Evolutionary conservation across 2,329 filamentous ascomycete genomes (phyloP).

Genomic region (Pseudonectria buxi): DNA sequence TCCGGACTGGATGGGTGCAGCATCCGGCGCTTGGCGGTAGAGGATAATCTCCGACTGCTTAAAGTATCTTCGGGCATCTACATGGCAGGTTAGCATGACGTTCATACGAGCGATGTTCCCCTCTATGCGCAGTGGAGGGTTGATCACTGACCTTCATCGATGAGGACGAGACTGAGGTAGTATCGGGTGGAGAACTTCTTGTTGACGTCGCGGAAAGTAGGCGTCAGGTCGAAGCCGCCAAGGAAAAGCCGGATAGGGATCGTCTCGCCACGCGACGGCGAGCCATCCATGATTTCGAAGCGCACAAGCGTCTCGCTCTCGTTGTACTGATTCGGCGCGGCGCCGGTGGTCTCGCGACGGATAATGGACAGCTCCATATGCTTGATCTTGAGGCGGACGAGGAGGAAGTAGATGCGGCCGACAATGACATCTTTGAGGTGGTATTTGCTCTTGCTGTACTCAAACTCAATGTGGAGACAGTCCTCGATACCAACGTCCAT

Average conservation of each 20-base stretch:
- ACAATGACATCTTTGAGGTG: conserved; percentile 99
- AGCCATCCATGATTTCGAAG: conserved; percentile 99
- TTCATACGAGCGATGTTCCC: not conserved
- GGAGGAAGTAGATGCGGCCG: conserved; percentile 93
- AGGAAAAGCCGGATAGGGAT: conserved; percentile 97
- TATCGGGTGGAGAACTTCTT: conserved; percentile 99
- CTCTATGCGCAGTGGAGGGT: not conserved
- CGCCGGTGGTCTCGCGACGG: conserved; percentile 89
- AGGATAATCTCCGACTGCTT: conserved; percentile 99
- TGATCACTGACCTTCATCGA: conserved; percentile 71
- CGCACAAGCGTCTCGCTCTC: conserved; percentile 97
- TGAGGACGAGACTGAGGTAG: conserved; percentile 91
- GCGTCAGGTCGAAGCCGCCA: conserved; percentile 93
- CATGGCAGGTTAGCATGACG: conserved; percentile 10
- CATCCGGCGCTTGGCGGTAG: conserved; percentile 70
- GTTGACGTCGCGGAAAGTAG: conserved; percentile 98
- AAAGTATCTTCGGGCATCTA: conserved; percentile 94
- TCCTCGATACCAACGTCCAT: conserved; percentile 99
- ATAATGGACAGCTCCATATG: conserved; percentile 99
- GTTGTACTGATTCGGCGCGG: conserved; percentile 97
- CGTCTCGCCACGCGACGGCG: conserved; percentile 88
- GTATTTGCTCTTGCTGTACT: conserved; percentile 99
- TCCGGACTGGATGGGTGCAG: conserved; percentile 27
- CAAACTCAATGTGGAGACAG: conserved; percentile 97
- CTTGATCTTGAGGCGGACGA: conserved; percentile 97